A percentile compares a stretch with the other conserved stretches of the same genome.
These are phyloP conservation scores for Aspergillus sp. DNA, from an alignment of 2,329 filamentous ascomycete species.

Conservation along the genomic window DNA sequence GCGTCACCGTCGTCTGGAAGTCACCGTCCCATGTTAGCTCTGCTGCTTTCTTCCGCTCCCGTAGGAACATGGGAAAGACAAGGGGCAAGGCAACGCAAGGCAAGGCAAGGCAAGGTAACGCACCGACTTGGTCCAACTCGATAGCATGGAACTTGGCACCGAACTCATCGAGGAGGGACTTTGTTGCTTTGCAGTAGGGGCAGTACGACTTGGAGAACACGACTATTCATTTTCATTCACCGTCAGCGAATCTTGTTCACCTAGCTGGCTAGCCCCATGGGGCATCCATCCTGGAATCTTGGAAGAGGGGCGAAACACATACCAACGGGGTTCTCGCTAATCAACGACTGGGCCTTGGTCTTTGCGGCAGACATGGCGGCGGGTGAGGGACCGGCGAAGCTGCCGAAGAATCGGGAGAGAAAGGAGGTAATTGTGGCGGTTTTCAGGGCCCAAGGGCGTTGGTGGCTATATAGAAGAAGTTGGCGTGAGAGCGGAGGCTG, in stretches of 20 bases:
- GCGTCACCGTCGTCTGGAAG: slow-evolving; percentile 65
- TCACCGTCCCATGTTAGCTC: background rate
- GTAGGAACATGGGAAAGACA: too few species aligned
- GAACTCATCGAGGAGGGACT: slow-evolving; percentile 60
- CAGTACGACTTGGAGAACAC: slow-evolving; percentile 98
- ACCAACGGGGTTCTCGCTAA: slow-evolving; percentile 82
- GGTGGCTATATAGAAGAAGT: background rate
- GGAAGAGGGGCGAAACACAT: slow-evolving; percentile 28
- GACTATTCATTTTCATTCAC: slow-evolving; percentile 37
- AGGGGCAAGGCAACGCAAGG: background rate
- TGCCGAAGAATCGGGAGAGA: slow-evolving; percentile 62
- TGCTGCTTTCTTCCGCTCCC: too few species aligned
- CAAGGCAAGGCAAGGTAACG: slow-evolving; percentile 28
- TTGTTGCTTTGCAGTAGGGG: slow-evolving; percentile 79
- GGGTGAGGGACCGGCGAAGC: slow-evolving; percentile 47
- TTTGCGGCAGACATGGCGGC: slow-evolving; percentile 74
- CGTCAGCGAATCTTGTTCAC: too few species aligned
- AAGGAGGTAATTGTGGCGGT: slow-evolving; percentile 56
- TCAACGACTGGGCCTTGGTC: slow-evolving; percentile 74
- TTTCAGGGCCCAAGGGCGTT: background rate
- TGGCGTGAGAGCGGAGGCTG: background rate
- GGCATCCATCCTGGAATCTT: background rate
- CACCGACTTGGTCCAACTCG: slow-evolving; percentile 80
- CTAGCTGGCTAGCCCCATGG: too few species aligned
- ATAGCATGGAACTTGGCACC: slow-evolving; percentile 66